Conservation (phyloP, 1,139 yeast species). For the Suhomyces atakaporum region DNA sequence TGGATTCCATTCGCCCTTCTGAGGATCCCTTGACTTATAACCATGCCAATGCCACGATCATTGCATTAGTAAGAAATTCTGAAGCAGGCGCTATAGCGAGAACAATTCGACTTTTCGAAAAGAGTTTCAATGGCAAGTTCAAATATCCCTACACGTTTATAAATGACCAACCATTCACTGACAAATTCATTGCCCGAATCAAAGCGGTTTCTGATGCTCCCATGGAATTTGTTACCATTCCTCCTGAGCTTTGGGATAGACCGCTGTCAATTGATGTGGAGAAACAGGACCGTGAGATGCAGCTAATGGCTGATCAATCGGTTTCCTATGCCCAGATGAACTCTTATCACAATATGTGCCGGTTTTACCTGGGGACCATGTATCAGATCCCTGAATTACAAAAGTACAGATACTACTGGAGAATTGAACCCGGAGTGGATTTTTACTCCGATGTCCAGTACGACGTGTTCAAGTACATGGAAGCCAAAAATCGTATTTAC, state of each 20-base stretch:
- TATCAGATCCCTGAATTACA: constrained; percentile 62
- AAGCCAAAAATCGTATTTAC: constrained; percentile 60
- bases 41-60: constrained; percentile 70
- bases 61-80: constrained; percentile 67
- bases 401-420: constrained; percentile 67
- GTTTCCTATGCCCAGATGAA: constrained; percentile 63
- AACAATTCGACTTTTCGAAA: constrained; percentile 62
- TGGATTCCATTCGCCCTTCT: constrained; percentile 36
- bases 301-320: constrained; percentile 40
- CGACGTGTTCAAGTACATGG: constrained; percentile 76
- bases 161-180: constrained; percentile 68
- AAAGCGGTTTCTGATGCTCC: constrained; percentile 47
- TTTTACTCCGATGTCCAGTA: constrained; percentile 70
- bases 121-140: constrained; percentile 65
- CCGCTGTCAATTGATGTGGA: constrained; percentile 56
- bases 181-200: constrained; percentile 52
- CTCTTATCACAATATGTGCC: constrained; percentile 82
- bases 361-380: constrained; percentile 66
- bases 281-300: constrained; percentile 42
- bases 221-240: constrained; percentile 60
- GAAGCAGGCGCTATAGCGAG: constrained; percentile 52
- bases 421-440: constrained; percentile 74
- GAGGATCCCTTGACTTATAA: constrained; percentile 30
- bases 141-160: constrained; percentile 80
- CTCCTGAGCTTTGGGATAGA: constrained; percentile 60